Percentiles rank a stretch among this genome's conserved stretches.
phyloP scores from a whole-genome alignment of 495 filamentous ascomycete genomes.

The Pseudevernia furfuracea region DNA sequence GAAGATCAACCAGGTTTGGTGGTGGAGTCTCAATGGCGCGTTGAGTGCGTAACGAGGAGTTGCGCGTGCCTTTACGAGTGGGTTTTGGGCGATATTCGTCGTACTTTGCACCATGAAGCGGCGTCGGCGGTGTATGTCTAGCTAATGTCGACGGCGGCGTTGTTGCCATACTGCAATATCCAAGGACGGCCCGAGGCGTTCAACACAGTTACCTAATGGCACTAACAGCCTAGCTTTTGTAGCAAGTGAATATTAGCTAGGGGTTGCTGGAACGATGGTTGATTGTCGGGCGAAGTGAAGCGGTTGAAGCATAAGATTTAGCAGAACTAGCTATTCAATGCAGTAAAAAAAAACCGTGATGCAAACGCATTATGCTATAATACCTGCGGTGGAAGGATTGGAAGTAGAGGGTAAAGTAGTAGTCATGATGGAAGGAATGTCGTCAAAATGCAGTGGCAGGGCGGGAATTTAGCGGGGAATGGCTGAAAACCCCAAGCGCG shows the following conservation, averaged over 20 bases:
- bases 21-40: constrained; percentile 35
- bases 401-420: neutral
- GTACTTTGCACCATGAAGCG: constrained; percentile 57
- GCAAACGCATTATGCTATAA: constrained; percentile 3
- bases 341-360: neutral
- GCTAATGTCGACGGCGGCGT: constrained; percentile 58
- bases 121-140: constrained; percentile 62
- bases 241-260: constrained; percentile 5
- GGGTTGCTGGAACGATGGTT: neutral
- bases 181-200: constrained; percentile 3
- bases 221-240: neutral
- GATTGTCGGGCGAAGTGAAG: constrained; percentile 2
- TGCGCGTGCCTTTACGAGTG: constrained; percentile 42
- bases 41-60: constrained; percentile 37
- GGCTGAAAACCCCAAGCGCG: constrained; percentile 13
- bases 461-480: constrained; percentile 11
- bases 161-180: constrained; percentile 43
- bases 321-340: neutral
- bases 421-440: constrained; percentile 6
- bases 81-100: constrained; percentile 65
- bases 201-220: neutral
- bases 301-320: neutral
- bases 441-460: constrained; percentile 17
- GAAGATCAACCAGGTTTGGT: constrained; percentile 21
- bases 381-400: neutral